Evolutionary conservation across 106 monocot genomes (phyloP), one percentile per base, ranked within the genome.

Genomic region (Dendrobium officinale): DNA sequence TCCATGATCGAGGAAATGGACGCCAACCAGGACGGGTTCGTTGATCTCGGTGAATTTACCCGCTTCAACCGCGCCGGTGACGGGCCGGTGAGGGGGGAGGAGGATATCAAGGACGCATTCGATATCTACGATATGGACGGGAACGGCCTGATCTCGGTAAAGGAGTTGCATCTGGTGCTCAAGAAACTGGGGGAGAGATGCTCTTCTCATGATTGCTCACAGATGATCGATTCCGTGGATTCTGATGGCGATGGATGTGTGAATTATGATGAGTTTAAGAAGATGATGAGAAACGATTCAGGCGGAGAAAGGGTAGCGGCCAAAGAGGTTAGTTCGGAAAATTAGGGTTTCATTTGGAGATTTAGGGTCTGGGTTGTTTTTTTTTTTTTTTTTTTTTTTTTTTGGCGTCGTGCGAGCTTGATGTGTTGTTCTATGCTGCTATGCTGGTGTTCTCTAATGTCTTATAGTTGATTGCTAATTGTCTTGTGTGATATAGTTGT

Each of bases 241-340:
- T 54, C 41, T 0, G 91, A 93, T 27, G 86, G 89, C 47, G 91
- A 93, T 56, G 93, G 91, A 1, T 73, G 70, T 26, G 93, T 93
- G 13, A 80, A 83, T 76, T 89, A 89, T 66, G 77, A 83, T 24
- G 93, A 93, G 86, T 93, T 93, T 79, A 91, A 89, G 93, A 84
- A 47, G 78, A 93, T 91, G 93, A 93, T 93, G 93, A 44, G 70
- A 17, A 51, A 11, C 20, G 74, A 2, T 44, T 43, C 27, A 4
- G 42, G 20, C 19, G 6, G 74, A 42, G 19, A 74, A 43, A 43
- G 6, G 43, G 18, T 6, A 43, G 19, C 41, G 1, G 42, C 42
- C 20, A 33, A 29, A 5, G 20, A 74, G 74, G 74, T 74, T 42
- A 74, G 16, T 19, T 13, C 31, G 5, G 43, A 20, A 7, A 10